Conservation (phyloP, 2,329 filamentous ascomycete species). For the Venturia carpophila region DNA sequence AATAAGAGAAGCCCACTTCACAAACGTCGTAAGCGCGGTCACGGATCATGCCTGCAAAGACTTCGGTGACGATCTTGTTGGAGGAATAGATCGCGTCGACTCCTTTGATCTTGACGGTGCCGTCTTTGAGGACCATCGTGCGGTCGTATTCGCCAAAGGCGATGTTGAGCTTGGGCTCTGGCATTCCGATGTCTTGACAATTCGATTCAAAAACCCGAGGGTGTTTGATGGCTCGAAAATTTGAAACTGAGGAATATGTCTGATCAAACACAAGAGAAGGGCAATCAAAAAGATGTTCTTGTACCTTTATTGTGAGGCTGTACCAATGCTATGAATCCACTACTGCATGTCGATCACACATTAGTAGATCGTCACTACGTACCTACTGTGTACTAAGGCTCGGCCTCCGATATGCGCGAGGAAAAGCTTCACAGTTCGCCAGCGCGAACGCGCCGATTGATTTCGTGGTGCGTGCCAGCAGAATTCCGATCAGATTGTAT, state of each 20-base stretch:
- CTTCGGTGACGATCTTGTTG: background rate
- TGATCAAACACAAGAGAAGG: no score
- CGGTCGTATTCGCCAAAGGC: conserved; percentile 9
- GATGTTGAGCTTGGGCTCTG: background rate
- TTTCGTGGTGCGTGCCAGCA: no score
- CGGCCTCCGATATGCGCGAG: background rate
- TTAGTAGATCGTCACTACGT: background rate
- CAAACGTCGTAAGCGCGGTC: conserved; percentile 6
- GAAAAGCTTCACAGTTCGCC: background rate
- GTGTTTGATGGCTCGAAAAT: background rate
- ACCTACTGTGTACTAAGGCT: background rate
- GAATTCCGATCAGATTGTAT: no score
- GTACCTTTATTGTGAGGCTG: background rate
- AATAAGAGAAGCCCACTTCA: conserved; percentile 1
- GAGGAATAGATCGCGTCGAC: background rate
- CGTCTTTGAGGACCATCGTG: background rate
- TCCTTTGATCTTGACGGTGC: background rate
- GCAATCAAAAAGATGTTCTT: no score
- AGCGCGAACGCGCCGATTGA: background rate
- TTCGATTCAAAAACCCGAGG: background rate
- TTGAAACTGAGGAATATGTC: background rate
- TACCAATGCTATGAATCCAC: background rate
- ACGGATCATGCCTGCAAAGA: background rate
- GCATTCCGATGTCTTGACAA: background rate
- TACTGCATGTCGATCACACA: background rate